phyloP scores from a whole-genome alignment of 192 early-diverging fungal genomes.

The Chytriomyces sp. region DNA sequence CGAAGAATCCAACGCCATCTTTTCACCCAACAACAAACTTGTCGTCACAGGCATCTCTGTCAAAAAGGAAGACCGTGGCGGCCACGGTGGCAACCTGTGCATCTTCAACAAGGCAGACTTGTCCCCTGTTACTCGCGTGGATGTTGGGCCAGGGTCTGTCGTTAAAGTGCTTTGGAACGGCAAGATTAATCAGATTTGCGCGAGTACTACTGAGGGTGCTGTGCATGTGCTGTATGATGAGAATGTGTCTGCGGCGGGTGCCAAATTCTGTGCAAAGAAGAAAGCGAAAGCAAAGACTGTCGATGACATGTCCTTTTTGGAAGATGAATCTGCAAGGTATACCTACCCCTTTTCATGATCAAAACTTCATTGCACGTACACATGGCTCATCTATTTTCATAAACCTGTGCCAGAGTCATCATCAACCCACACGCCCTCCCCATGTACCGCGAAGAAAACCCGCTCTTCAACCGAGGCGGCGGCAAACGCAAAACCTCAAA shows the following conservation, averaged over 20 bases:
- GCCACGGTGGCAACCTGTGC: slow-evolving; percentile 62
- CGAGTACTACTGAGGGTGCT: slow-evolving; percentile 76
- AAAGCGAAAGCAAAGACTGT: slow-evolving; percentile 65
- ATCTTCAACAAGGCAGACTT: slow-evolving; percentile 70
- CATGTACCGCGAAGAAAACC: slow-evolving; percentile 79
- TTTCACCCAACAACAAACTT: slow-evolving; percentile 78
- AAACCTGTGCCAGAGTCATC: slow-evolving; percentile 60
- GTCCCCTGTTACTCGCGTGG: slow-evolving; percentile 54
- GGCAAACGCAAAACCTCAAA: slow-evolving; percentile 78
- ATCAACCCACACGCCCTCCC: slow-evolving; percentile 88
- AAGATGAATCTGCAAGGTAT: slow-evolving; percentile 30
- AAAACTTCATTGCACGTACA: not conserved
- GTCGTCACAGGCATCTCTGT: slow-evolving; percentile 80
- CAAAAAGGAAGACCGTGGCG: slow-evolving; percentile 63
- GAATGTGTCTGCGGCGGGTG: slow-evolving; percentile 68
- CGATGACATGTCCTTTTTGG: slow-evolving; percentile 36
- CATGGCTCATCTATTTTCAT: not conserved
- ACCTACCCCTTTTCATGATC: not conserved
- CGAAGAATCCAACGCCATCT: slow-evolving; percentile 79
- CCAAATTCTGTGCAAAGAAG: slow-evolving; percentile 70
- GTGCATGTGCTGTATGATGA: slow-evolving; percentile 81
- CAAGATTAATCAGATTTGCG: slow-evolving; percentile 85
- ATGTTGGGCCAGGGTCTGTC: slow-evolving; percentile 59
- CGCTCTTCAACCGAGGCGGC: slow-evolving; percentile 31
- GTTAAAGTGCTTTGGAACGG: slow-evolving; percentile 85